Percentiles rank a stretch among this genome's conserved stretches.
Evolutionary conservation across 345 rosid species (phyloP).

Genomic region (Arabis hirsuta): DNA sequence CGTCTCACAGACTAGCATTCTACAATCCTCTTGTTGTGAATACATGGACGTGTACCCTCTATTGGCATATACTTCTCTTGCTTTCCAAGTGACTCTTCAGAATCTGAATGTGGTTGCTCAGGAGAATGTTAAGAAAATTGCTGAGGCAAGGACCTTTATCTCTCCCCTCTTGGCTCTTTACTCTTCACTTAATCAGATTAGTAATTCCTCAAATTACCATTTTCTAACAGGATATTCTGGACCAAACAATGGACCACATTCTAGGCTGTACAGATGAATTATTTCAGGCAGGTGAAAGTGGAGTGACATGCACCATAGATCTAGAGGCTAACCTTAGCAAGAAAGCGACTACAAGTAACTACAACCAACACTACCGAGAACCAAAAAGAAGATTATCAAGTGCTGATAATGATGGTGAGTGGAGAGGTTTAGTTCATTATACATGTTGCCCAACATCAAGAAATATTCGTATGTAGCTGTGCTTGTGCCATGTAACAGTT

Average conservation of each 20-base stretch:
- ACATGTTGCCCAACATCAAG: conserved; percentile 13
- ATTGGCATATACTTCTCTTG: conserved; percentile 72
- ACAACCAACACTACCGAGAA: conserved; percentile 25
- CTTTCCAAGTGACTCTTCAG: conserved; percentile 61
- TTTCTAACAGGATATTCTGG: conserved; percentile 51
- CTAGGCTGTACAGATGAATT: conserved; percentile 66
- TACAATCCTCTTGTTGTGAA: conserved; percentile 54
- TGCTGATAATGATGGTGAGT: conserved; percentile 55
- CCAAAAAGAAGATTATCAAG: conserved; percentile 41
- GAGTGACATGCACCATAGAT: conserved; percentile 29
- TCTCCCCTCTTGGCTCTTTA: conserved; percentile 27
- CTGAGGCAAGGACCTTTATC: conserved; percentile 55
- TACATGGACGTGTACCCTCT: conserved; percentile 73
- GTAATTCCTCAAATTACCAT: conserved; percentile 8
- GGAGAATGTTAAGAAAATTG: conserved; percentile 33
- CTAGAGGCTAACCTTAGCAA: conserved; percentile 37
- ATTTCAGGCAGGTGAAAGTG: conserved; percentile 47
- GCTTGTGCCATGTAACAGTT: conserved; percentile 7
- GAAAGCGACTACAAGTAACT: conserved; percentile 27
- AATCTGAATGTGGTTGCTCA: conserved; percentile 39
- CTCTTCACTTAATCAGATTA: conserved; percentile 17
- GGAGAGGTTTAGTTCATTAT: conserved; percentile 11
- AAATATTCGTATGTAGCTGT: conserved; percentile 6
- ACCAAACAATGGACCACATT: conserved; percentile 68
- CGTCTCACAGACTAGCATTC: conserved; percentile 74